These are phyloP conservation scores for Lichtheimia ramosa DNA, from an alignment of 371 early-diverging fungal species.

Conservation along the genomic window DNA sequence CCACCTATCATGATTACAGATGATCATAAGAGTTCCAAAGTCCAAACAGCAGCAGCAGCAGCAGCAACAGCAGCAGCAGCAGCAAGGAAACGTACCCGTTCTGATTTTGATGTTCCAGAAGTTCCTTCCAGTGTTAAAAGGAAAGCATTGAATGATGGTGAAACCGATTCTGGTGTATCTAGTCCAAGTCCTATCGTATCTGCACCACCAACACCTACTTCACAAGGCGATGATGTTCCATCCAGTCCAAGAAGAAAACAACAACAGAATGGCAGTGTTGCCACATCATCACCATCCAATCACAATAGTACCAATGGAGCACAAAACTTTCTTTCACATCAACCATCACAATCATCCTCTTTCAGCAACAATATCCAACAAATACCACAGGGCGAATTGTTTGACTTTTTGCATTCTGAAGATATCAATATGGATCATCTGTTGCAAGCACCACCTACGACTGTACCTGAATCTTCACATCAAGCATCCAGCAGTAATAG, in stretches of 20 bases:
- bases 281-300: constrained; percentile 3
- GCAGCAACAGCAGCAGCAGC: constrained; percentile 1
- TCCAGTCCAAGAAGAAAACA: constrained; percentile 11
- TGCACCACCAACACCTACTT: constrained; percentile 49
- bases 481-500: too few species aligned
- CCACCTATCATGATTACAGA: constrained; percentile 89
- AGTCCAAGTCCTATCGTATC: constrained; percentile 41
- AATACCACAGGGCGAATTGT: constrained; percentile 23
- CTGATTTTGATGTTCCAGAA: constrained; percentile 34
- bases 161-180: constrained; percentile 48
- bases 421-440: constrained; percentile 23
- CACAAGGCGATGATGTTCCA: constrained; percentile 33
- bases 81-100: constrained; percentile 32
- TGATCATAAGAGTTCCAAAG: constrained; percentile 82
- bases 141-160: constrained; percentile 21
- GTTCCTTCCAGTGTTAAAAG: constrained; percentile 13
- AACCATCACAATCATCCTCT: neutral
- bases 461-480: too few species aligned
- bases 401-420: constrained; percentile 15
- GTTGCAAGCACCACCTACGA: constrained; percentile 15
- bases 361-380: constrained; percentile 6
- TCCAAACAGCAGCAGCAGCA: constrained; percentile 33
- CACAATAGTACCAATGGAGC: neutral
- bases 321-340: constrained; percentile 7
- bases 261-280: neutral